Conservation (phyloP, 202 grass and related monocot genomes). For the Saccharum hybrid region DNA sequence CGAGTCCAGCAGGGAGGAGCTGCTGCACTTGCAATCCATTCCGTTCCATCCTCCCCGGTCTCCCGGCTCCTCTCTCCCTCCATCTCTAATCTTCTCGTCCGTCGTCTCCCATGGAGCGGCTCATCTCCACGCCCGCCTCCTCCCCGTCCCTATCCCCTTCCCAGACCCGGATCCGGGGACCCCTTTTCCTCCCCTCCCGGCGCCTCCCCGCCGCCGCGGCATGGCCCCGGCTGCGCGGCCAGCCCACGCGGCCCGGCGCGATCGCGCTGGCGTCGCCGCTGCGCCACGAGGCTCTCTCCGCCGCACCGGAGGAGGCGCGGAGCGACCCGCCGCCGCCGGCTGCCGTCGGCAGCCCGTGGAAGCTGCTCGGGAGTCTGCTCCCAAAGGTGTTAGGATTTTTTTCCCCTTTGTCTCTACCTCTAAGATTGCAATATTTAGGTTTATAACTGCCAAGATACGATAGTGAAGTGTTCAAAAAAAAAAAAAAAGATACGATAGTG, state of each 20-base stretch:
- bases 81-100: not conserved
- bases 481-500: not conserved
- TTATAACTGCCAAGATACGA: not conserved
- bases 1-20: not conserved
- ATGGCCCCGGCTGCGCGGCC: constrained; percentile 22
- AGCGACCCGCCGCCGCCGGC: not conserved
- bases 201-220: constrained; percentile 29
- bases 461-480: too few species aligned
- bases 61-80: constrained; percentile 10
- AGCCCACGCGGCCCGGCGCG: not conserved
- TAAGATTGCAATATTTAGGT: constrained; percentile 16
- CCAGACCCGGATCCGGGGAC: constrained; percentile 36
- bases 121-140: constrained; percentile 54
- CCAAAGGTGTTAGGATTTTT: constrained; percentile 42
- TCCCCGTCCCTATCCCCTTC: not conserved
- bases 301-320: not conserved
- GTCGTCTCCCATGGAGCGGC: constrained; percentile 56
- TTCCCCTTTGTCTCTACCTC: not conserved
- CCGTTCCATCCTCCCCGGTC: not conserved
- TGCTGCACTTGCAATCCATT: not conserved
- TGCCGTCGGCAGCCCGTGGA: constrained; percentile 10
- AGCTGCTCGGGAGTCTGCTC: constrained; percentile 40
- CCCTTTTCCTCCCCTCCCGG: constrained; percentile 25
- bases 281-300: constrained; percentile 15
- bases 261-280: constrained; percentile 23